Base-by-base conservation (phyloP, 345 rosid genomes). In the Heritiera littoralis region DNA sequence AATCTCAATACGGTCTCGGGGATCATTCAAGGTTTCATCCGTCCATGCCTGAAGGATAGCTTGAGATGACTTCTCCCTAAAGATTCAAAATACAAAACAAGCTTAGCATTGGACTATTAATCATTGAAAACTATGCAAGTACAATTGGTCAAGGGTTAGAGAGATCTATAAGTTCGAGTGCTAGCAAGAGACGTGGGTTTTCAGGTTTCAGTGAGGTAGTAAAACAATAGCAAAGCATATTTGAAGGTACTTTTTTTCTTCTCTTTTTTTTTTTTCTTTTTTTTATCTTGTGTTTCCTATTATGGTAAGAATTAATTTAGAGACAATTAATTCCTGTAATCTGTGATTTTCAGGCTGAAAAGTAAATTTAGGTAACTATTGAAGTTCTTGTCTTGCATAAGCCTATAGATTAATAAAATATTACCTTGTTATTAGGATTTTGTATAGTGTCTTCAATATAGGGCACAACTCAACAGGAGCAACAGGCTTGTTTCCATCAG, bases 1-100 rank as follows among this genome's bases (percentile, higher is more conserved):
- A 76, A 96, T 94, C 93, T 96, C 99, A 5, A 96, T 96, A 71
- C 97, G 91, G 38, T 96, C 99, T n/a, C 98, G 90, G 0, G 99
- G 99, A 81, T 96, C 99, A 46, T 92, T 92, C 93, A 96, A 70
- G 23, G 97, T 92, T 83, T 96, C 98, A 81, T 94, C 99, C 81
- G 94, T 88, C 81, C 94, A 76, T 11, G 98, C 98, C 80, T 92
- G 89, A 52, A 96, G 89, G 41, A 96, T 90, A 9, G 98, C 99
- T 80, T 86, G 85, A 20, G 95, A 85, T 7, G 93, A 85, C 58
- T 83, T 76, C 87, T 94, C 98, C 92, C 99, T 96, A 83, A 10
- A 80, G n/a, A 70, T 52, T 43, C 78, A 74, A 56, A 77, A 76
- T 56, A 66, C 32, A 30, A 20, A 38, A 61, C 66, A 52, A 76